Base-by-base conservation (phyloP, 345 rosid species). In the Lumnitzera racemosa region DNA sequence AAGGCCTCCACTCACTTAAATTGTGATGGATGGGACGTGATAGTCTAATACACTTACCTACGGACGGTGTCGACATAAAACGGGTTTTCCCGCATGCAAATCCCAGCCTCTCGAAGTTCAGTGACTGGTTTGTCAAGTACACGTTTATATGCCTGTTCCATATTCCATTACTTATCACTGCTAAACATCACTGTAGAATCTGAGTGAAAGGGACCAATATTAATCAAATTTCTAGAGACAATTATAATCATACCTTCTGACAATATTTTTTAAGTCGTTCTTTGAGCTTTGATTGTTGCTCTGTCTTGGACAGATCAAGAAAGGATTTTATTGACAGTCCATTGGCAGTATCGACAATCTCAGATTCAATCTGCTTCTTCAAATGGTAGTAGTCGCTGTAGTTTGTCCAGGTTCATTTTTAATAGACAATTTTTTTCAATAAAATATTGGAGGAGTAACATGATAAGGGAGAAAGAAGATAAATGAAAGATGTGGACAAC, bases 41-140 rank as follows among this genome's bases (percentile, higher is more conserved):
- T 65, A 62, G 56, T 48, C 12, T 61, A 57, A 52, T 50, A 55
- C 50, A 58, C 74, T 54, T 48, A 87, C 98, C 96, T 91, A 64
- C 98, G 87, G 67, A 92, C 98, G 62, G 98, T 92, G 66, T 92
- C 98, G 57, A 85, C 87, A 67, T 89, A 92, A 69, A 92, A 89
- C 43, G 98, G 74, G 66, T 92, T 92, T 78, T 92, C 98, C 47
- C 97, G 83, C 98, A 92, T 92, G 85, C 98, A 92, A 62, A 92
- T 87, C 69, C 96, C 98, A 66, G 98, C 98, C 71, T 92, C 98
- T 71, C 91, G 88, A 76, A 92, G 71, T 83, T 89, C 98, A 73
- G 89, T 82, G 56, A 81, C 84, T 48, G 98, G 96, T 70, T 87
- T 92, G 77, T 89, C 91, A 47, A 89, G 76, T 15, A 80, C 96